Conservation (phyloP, 2,329 filamentous ascomycete species). For the Fusarium tupiense region DNA sequence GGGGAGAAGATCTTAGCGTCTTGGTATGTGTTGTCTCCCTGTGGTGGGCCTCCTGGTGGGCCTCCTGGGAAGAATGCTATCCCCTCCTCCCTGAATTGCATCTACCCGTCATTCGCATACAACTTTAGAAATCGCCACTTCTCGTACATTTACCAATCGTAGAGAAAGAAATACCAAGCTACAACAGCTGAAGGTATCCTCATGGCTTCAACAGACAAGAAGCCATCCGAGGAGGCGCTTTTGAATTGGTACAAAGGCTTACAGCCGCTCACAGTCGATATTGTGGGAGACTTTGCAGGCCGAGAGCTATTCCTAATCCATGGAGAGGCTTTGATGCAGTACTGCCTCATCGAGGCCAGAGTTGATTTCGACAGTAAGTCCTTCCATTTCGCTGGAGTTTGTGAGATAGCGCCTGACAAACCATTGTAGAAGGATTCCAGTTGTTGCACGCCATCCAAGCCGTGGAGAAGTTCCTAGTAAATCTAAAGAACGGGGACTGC, state of each 20-base stretch:
- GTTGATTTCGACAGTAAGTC: neutral
- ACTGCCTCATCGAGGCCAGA: neutral
- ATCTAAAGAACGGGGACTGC: neutral
- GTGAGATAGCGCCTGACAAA: neutral
- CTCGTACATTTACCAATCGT: fast-evolving
- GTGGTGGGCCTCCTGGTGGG: neutral
- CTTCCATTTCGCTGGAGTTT: neutral
- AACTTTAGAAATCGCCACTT: neutral
- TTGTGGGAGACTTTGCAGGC: neutral
- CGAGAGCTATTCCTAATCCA: neutral
- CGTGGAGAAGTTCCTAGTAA: neutral
- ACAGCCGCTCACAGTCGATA: neutral
- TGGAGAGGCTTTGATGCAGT: neutral
- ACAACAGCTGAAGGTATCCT: neutral
- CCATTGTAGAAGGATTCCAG: neutral
- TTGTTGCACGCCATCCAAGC: neutral
- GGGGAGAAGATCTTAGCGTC: no score
- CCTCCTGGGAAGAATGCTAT: neutral
- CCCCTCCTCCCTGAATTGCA: neutral
- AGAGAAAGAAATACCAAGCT: neutral
- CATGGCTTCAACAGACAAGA: neutral
- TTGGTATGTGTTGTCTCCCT: neutral
- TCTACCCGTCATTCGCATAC: neutral
- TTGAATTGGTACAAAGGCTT: neutral
- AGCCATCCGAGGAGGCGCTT: neutral